phyloP scores from a whole-genome alignment of 345 rosid species.

The Heritiera littoralis region DNA sequence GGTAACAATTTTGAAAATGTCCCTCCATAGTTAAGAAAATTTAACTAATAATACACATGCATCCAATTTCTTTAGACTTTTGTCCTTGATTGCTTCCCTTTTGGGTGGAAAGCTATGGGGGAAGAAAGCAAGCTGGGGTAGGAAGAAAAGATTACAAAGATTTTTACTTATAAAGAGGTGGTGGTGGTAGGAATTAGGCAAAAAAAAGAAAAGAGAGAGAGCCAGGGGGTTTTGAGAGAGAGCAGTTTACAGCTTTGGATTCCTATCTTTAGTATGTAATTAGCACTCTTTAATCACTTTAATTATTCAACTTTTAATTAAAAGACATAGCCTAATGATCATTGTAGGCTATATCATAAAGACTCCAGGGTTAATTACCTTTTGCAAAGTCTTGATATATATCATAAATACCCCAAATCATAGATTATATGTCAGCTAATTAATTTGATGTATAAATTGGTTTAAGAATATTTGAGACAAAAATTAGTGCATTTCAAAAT shows the following conservation, averaged over 20 bases:
- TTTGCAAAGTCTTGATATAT: constrained; percentile 14
- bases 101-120: constrained; percentile 29
- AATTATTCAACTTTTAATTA: constrained; percentile 4
- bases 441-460: not conserved
- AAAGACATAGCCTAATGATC: not conserved
- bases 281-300: not conserved
- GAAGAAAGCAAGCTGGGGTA: constrained; percentile 32
- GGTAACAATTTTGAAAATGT: not conserved
- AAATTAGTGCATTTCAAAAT: not conserved
- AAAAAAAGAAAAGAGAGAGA: not conserved
- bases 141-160: constrained; percentile 25
- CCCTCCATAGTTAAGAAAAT: constrained; percentile 1
- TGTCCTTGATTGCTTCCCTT: constrained; percentile 27
- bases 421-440: not conserved
- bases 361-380: not conserved
- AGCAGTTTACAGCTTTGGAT: constrained; percentile 28
- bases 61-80: constrained; percentile 28
- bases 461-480: no score
- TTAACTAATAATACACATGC: constrained; percentile 8
- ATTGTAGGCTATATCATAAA: not conserved
- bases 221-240: not conserved
- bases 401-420: not conserved
- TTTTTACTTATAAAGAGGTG: constrained; percentile 18
- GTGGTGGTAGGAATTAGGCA: constrained; percentile 20
- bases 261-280: constrained; percentile 20